phyloP scores from a whole-genome alignment of 1,284 basidiomycete genomes.

The Heterobasidion annosum region DNA sequence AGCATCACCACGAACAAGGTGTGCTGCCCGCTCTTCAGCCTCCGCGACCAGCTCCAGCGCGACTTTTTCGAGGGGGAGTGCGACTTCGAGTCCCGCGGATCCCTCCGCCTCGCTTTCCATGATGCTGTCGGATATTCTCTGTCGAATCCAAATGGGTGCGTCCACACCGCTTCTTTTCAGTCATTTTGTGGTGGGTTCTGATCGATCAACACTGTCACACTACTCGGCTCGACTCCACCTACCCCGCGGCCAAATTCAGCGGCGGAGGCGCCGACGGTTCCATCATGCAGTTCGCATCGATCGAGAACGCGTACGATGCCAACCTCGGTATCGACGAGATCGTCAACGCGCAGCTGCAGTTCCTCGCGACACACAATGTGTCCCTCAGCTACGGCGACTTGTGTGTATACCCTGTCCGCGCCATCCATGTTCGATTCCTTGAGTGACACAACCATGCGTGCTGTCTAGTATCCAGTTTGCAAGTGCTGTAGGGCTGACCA shows the following conservation, averaged over 20 bases:
- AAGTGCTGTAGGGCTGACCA: slow-evolving; percentile 15
- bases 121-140: slow-evolving; percentile 32
- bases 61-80: slow-evolving; percentile 32
- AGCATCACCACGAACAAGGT: slow-evolving; percentile 19
- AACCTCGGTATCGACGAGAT: slow-evolving; percentile 18
- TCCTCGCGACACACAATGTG: slow-evolving; percentile 14
- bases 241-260: slow-evolving; percentile 1
- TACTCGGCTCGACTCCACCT: background rate
- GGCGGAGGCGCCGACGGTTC: slow-evolving; percentile 22
- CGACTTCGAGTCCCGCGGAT: slow-evolving; percentile 33
- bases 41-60: slow-evolving; percentile 27
- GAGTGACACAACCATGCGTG: background rate
- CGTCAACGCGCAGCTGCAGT: slow-evolving; percentile 12
- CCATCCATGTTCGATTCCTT: background rate
- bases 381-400: slow-evolving; percentile 14
- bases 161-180: background rate
- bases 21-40: slow-evolving; percentile 29
- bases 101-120: slow-evolving; percentile 35
- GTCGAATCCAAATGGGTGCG: slow-evolving; percentile 1
- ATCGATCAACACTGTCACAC: background rate
- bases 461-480: slow-evolving; percentile 17
- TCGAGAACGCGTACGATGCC: slow-evolving; percentile 16
- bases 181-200: background rate
- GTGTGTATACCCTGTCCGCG: slow-evolving; percentile 8
- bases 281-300: slow-evolving; percentile 14